Evolutionary conservation across 2,329 filamentous ascomycete species (phyloP), one percentile per base, ranked within the genome.

Genomic region (Ophiostoma triangulosporum): DNA sequence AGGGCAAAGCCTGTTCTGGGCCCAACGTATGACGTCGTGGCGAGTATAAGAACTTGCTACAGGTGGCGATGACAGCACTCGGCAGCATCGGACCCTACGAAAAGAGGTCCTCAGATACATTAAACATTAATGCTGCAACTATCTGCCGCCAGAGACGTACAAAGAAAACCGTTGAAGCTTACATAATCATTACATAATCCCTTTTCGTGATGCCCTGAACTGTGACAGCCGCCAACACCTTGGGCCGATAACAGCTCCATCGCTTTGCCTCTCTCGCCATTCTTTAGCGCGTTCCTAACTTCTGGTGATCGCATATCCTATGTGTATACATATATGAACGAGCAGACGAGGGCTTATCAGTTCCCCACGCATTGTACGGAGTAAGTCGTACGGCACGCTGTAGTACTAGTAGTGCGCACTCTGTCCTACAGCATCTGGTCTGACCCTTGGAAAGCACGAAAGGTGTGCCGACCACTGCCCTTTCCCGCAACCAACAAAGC

Each of bases 1-100:
- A 15, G 14, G 36, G 14, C 9, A 33, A 48, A 48, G 22, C 15
- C 17, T 26, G 17, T 32, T 43, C 29, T 35, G 31, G 43, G 32
- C 49, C 22, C 22, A 31, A 50, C 15, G 24, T 20, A 59, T 59
- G 57, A 59, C 57, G 57, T 59, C 57, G 57, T 58, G 54, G 56
- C 52, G 35, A 56, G 49, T 54, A 40, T 55, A n/a, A n/a, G n/a
- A n/a, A n/a, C 48, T 49, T 51, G 45, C 50, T 52, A 26, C 48
- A 56, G 45, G 36, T 52, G 45, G 33, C 5, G 33, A 6, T 31
- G 29, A n/a, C n/a, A n/a, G n/a, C n/a, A n/a, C n/a, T n/a, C n/a
- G n/a, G n/a, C n/a, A n/a, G n/a, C n/a, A n/a, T n/a, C n/a, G n/a
- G n/a, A n/a, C n/a, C n/a, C n/a, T n/a, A n/a, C n/a, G n/a, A n/a